Base-by-base conservation (phyloP, 495 filamentous ascomycete species). In the Penicillium paxilli region DNA sequence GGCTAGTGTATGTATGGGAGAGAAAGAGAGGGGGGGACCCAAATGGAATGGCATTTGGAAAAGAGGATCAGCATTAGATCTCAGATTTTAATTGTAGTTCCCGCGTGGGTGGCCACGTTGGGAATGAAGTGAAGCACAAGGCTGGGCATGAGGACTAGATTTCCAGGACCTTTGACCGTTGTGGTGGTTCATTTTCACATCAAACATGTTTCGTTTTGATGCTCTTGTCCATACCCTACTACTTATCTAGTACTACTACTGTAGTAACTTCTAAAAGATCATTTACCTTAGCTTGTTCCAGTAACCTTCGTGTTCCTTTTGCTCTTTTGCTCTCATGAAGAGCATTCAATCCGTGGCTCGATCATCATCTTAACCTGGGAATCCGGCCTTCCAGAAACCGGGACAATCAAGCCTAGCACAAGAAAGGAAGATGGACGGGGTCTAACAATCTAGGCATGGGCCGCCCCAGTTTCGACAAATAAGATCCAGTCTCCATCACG, bases 371-470 rank as follows among this genome's bases (percentile, higher is more conserved):
- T 24, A 47, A 47, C 52, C 44, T 57, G 24, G 58, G 37, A 30
- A 52, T 11, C 32, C 24, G 35, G 22, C 33, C 52, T 60, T 60
- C 58, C 58, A 60, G 58, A 60, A 56, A 55, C 44, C 23, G 49
- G 22, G 28, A 52, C 44, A 35, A 38, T 49, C 19, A 44, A 26
- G 23, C 40, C 40, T 19, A 38, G 16, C 17, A 38, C 35, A n/a
- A n/a, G 16, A 38, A 38, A 19, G 16, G 35, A 38, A 38, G 37
- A 42, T 24, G 28, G 47, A 25, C 16, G 32, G 47, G 26, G 33
- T 51, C 54, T 44, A 47, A 49, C 26, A 32, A 20, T 33, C 41
- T 46, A 51, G 40, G 20, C 32, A 21, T 50, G 47, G 52, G 37
- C 44, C 52, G 26, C 16, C 22, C 11, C 28, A 42, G 40, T n/a